Evolutionary conservation across 2,329 filamentous ascomycete genomes (phyloP).

Genomic region (Meredithiella fracta): DNA sequence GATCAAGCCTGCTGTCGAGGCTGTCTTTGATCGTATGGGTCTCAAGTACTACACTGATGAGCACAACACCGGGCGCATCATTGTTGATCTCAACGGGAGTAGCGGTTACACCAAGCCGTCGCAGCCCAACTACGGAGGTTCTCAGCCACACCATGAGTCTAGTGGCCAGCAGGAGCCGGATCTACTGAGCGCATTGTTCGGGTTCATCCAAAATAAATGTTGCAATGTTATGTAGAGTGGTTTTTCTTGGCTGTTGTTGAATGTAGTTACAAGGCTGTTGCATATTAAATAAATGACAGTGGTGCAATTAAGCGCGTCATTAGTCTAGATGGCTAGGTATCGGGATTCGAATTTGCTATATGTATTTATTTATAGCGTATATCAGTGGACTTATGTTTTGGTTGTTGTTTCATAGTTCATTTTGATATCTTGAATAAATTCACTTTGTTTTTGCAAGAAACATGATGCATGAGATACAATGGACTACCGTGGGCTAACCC

Average conservation of each 20-base stretch:
- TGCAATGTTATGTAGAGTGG: conserved; percentile 55
- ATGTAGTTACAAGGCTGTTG: neutral
- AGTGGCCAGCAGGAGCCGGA: conserved; percentile 30
- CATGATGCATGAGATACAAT: too few relatives aligned
- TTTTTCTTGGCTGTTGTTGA: neutral
- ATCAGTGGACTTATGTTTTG: neutral
- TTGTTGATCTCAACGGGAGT: conserved; percentile 54
- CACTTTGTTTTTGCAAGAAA: too few relatives aligned
- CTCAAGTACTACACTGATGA: conserved; percentile 73
- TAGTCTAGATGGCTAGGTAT: too few relatives aligned
- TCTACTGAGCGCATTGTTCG: conserved; percentile 10
- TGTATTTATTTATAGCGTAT: neutral
- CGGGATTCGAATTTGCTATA: neutral
- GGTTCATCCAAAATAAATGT: conserved; percentile 49
- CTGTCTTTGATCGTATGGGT: conserved; percentile 67
- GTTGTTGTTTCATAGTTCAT: neutral
- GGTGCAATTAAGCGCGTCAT: neutral
- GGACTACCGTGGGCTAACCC: neutral
- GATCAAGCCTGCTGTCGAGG: conserved; percentile 87
- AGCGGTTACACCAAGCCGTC: conserved; percentile 41
- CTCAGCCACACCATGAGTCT: neutral
- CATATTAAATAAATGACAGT: neutral
- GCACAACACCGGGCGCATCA: conserved; percentile 68
- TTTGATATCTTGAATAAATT: too few relatives aligned
- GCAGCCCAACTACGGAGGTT: conserved; percentile 17